These are phyloP conservation scores for Coemansia aciculifera DNA, from an alignment of 192 early-diverging fungal genomes.

Conservation along the genomic window DNA sequence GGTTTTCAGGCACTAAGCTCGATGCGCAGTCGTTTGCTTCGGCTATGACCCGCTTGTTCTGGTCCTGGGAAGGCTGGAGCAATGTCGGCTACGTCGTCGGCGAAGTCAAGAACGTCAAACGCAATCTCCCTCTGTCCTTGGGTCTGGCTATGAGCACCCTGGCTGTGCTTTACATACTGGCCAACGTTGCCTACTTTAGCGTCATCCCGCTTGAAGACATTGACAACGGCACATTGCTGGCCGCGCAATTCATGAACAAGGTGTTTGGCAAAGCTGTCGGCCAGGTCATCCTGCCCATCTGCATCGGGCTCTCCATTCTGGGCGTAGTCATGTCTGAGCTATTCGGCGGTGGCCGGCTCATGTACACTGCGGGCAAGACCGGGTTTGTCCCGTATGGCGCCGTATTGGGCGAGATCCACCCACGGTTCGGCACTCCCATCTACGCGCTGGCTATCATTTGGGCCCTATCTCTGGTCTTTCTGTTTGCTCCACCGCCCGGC, in stretches of 20 bases:
- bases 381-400: constrained; percentile 57
- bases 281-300: constrained; percentile 52
- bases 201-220: constrained; percentile 70
- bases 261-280: constrained; percentile 60
- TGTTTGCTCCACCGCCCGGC: constrained; percentile 56
- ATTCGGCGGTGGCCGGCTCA: constrained; percentile 55
- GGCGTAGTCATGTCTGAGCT: constrained; percentile 57
- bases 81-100: constrained; percentile 79
- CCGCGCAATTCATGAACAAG: constrained; percentile 58
- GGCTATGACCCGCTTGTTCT: constrained; percentile 58
- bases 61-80: constrained; percentile 66
- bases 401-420: constrained; percentile 47
- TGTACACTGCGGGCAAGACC: constrained; percentile 55
- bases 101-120: constrained; percentile 78
- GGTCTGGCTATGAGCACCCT: constrained; percentile 73
- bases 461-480: constrained; percentile 49
- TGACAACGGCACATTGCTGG: constrained; percentile 63
- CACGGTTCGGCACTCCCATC: constrained; percentile 50
- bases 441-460: constrained; percentile 53
- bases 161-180: constrained; percentile 69
- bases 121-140: constrained; percentile 73
- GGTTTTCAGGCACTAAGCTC: constrained; percentile 62
- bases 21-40: constrained; percentile 56
- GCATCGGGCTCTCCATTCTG: constrained; percentile 57
- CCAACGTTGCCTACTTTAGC: constrained; percentile 81